Conservation (phyloP, 768 basidiomycete genomes). For the Boletus bicolor region DNA sequence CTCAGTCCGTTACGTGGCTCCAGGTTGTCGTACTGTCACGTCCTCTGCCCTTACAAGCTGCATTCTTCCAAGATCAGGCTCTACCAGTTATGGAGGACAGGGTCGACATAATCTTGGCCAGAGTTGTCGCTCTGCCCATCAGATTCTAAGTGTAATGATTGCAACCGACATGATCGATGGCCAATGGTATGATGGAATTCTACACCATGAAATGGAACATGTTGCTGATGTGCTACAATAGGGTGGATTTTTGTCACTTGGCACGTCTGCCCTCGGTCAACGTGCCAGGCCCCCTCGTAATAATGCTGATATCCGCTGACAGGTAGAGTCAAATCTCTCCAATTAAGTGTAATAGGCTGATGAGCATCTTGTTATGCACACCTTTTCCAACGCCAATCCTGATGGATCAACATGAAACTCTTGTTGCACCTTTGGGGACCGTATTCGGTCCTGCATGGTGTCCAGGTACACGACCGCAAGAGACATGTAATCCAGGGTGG, state of each 20-base stretch:
- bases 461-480: neutral
- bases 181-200: neutral
- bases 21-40: neutral
- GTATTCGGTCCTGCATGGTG: neutral
- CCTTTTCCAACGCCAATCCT: neutral
- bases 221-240: neutral
- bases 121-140: neutral
- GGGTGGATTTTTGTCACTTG: neutral
- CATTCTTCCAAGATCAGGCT: neutral
- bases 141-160: neutral
- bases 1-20: neutral
- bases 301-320: neutral
- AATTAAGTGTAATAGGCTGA: neutral
- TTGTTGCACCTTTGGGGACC: neutral
- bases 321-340: neutral
- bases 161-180: no score
- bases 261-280: neutral
- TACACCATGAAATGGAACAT: neutral
- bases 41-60: neutral
- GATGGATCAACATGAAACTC: neutral
- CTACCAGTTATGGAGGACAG: neutral
- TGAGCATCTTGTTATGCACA: neutral
- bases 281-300: neutral
- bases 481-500: neutral
- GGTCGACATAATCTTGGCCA: neutral